Evolutionary conservation across 192 early-diverging fungal genomes (phyloP), one percentile per base, ranked within the genome.

Genomic region (Linnemannia elongata): DNA sequence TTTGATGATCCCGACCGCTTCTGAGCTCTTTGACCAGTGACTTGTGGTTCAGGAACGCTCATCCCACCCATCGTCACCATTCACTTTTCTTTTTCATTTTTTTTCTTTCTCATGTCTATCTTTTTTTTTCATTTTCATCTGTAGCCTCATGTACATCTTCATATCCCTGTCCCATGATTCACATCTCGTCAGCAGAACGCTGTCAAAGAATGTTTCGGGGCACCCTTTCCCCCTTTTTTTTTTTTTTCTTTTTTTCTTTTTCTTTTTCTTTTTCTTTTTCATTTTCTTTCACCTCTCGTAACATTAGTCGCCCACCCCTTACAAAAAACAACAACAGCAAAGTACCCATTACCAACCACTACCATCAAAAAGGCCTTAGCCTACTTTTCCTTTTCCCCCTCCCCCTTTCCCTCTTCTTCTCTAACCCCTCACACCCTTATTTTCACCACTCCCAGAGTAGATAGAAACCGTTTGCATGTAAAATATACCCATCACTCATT

Each of bases 1-100:
- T 87, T 87, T 63, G 79, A 87, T 33, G 85, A 87, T 71, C 85
- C 85, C 41, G 85, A 87, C 63, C 79, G 85, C 41, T 87, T 87
- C 66, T 87, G 42, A 81, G 12, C 22, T 54, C 30, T 8, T 27
- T 55, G 38, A 17, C 55, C 55, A 20, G 42, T 5, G 2, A 18
- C 35, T 60, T 60, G 39, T 35, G 13, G 36, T 60, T n/a, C 27
- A 45, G 27, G 41, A 45, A 27, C 55, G 38, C 75, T 17, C 15
- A 17, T 15, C 47, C 0, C 8, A 68, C 36, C 63, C 17, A 13
- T 54, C 54, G 8, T 33, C 36, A n/a, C n/a, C n/a, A n/a, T 3
- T n/a, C 24, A 44, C 18, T 5, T 80, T 6, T 77, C 35, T 68
- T 63, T 82, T 72, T 18, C 52, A 66, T 72, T 45, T 68, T 73